phyloP scores from a whole-genome alignment of 345 rosid species.

The Diplotaxis tenuifolia region DNA sequence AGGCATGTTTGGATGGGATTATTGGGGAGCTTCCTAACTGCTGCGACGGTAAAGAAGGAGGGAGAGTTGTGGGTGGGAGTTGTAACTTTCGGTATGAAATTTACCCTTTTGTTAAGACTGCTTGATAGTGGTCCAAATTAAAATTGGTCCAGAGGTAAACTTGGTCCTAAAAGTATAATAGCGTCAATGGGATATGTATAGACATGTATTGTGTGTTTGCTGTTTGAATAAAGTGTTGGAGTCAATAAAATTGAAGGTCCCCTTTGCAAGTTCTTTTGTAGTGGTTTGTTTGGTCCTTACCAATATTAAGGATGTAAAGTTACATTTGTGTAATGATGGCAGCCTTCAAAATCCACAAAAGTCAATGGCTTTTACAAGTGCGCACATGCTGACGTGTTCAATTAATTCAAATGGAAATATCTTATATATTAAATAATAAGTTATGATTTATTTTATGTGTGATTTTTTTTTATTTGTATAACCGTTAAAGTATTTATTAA shows the following conservation, averaged over 20 bases:
- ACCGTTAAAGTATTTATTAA: no score
- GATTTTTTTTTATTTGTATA: no score
- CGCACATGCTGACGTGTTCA: not conserved
- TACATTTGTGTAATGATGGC: not conserved
- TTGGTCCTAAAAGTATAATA: not conserved
- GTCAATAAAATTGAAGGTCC: not conserved
- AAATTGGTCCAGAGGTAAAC: not conserved
- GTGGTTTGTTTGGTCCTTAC: not conserved
- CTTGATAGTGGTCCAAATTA: constrained; percentile 12
- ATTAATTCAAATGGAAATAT: not conserved
- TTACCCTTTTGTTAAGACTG: constrained; percentile 46
- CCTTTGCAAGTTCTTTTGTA: not conserved
- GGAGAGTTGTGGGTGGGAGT: constrained; percentile 54
- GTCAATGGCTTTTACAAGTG: not conserved
- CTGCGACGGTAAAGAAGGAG: constrained; percentile 67
- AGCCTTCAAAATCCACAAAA: not conserved
- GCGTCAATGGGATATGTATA: not conserved
- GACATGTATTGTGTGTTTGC: not conserved
- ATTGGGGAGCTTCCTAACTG: constrained; percentile 54
- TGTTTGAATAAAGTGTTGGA: constrained; percentile 12
- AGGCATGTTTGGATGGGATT: constrained; percentile 48
- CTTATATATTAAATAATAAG: no score
- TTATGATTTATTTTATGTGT: no score
- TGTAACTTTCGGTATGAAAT: constrained; percentile 70
- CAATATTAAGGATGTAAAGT: not conserved